These are phyloP conservation scores for Mycena latifolia DNA, from an alignment of 768 basidiomycete genomes.

Conservation along the genomic window DNA sequence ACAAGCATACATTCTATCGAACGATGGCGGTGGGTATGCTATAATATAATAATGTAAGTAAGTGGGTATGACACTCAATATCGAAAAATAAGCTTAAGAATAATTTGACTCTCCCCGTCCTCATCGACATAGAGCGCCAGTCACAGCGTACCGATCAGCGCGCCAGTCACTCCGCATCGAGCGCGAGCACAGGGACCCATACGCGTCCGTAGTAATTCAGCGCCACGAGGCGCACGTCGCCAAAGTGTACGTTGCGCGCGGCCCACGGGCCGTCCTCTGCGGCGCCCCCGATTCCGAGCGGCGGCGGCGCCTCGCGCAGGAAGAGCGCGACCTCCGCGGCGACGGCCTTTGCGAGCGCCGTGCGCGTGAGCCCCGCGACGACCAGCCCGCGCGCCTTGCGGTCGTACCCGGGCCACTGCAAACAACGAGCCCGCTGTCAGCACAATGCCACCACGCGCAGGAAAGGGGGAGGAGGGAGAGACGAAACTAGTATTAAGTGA, in stretches of 20 bases:
- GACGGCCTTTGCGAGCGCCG: constrained; percentile 15
- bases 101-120: too few relatives aligned
- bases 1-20: too few relatives aligned
- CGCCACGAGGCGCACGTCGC: constrained; percentile 40
- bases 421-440: neutral
- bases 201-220: constrained; percentile 41
- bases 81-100: too few relatives aligned
- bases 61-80: too few relatives aligned
- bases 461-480: constrained; percentile 2
- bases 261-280: constrained; percentile 34
- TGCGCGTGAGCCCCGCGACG: constrained; percentile 16
- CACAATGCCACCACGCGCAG: too few relatives aligned
- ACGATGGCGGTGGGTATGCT: too few relatives aligned
- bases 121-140: too few relatives aligned
- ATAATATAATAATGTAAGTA: too few relatives aligned
- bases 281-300: neutral
- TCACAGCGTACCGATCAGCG: too few relatives aligned
- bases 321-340: constrained; percentile 12
- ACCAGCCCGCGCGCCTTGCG: neutral
- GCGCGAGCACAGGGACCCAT: constrained; percentile 40
- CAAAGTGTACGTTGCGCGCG: constrained; percentile 30
- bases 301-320: constrained; percentile 17
- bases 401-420: constrained; percentile 28
- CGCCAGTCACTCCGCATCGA: constrained; percentile 10
- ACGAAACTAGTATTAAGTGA: neutral